phyloP scores from a whole-genome alignment of 257 asterid genomes.

The Fraxinus quadrangulata region DNA sequence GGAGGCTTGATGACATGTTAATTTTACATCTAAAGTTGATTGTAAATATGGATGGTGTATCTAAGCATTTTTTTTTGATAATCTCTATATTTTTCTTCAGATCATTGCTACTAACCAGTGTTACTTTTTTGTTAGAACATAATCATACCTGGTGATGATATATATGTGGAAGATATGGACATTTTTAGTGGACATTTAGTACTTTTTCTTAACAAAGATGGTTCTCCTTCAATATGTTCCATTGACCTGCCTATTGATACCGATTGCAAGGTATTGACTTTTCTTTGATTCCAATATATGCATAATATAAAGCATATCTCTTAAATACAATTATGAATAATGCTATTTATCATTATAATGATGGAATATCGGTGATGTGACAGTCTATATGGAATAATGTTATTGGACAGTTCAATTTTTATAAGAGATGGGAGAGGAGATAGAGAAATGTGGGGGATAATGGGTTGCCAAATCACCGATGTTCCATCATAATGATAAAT shows the following conservation, averaged over 20 bases:
- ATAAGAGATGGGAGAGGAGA: too few species aligned
- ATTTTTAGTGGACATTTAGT: conserved; percentile 74
- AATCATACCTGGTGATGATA: conserved; percentile 59
- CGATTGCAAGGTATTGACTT: conserved; percentile 49
- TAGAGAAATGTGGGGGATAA: too few species aligned
- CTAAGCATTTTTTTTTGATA: neutral
- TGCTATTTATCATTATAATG: too few species aligned
- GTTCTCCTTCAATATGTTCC: conserved; percentile 73
- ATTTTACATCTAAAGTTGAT: neutral
- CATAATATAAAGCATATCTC: neutral
- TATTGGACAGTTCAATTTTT: too few species aligned
- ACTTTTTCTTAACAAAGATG: conserved; percentile 70
- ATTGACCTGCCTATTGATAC: conserved; percentile 49
- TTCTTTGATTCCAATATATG: neutral
- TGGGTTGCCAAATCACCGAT: too few species aligned
- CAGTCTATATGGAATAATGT: too few species aligned
- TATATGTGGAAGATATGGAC: conserved; percentile 81
- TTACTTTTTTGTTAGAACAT: conserved; percentile 45
- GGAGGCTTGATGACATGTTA: neutral
- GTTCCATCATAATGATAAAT: too few species aligned
- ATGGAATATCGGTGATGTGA: too few species aligned
- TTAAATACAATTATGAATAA: neutral
- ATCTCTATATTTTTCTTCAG: neutral
- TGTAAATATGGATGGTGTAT: neutral
- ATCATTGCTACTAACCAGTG: conserved; percentile 1